These are phyloP conservation scores for Lactarius evosmus DNA, from an alignment of 768 basidiomycete genomes.

Conservation along the genomic window DNA sequence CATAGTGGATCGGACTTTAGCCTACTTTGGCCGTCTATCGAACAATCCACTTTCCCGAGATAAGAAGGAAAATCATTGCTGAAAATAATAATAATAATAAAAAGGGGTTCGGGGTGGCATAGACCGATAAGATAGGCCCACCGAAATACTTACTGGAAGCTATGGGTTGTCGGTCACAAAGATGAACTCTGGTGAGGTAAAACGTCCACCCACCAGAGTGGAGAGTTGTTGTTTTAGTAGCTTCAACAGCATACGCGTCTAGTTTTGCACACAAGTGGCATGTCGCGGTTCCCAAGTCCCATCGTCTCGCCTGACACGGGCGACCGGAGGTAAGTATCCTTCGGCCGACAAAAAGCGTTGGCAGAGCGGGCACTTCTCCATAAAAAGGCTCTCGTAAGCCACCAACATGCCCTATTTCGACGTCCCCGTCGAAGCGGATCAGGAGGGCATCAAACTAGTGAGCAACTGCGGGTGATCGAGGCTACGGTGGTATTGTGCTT, in stretches of 20 bases:
- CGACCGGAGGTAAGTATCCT: constrained; percentile 70
- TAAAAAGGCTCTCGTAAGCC: constrained; percentile 60
- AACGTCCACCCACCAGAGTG: not conserved
- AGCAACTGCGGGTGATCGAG: not conserved
- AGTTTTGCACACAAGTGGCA: constrained; percentile 38
- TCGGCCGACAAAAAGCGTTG: constrained; percentile 65
- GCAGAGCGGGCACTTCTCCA: constrained; percentile 57
- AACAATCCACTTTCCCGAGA: constrained; percentile 3
- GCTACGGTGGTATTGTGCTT: constrained; percentile 18
- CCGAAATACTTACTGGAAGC: not conserved
- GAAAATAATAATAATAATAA: not conserved
- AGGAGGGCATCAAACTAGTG: not conserved
- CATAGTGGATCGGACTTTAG: constrained; percentile 7
- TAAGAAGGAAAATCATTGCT: constrained; percentile 13
- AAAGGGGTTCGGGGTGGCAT: not conserved
- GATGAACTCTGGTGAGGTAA: constrained; percentile 9
- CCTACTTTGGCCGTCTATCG: not conserved
- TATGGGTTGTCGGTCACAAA: not conserved
- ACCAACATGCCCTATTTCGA: constrained; percentile 46
- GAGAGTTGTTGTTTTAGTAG: not conserved
- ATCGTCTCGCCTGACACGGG: constrained; percentile 49
- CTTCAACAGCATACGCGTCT: not conserved
- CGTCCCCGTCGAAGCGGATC: constrained; percentile 14
- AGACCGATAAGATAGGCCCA: not conserved
- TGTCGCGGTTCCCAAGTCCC: constrained; percentile 53